Conservation (phyloP, 352 stramenopile species). For the Blastocystis sp. region DNA sequence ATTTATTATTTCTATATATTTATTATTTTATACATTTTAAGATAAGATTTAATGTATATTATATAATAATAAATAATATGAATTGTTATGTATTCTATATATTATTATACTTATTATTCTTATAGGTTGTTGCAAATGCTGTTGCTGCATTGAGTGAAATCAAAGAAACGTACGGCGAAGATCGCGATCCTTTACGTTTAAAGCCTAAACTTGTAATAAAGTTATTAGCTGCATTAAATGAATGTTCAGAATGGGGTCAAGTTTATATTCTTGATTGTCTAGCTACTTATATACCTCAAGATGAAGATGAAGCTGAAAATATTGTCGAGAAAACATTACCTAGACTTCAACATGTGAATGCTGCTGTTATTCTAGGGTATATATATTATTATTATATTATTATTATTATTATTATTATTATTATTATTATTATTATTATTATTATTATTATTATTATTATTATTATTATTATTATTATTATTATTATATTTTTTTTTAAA, state of each 20-base stretch:
- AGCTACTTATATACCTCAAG: conserved; percentile 67
- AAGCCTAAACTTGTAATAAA: conserved; percentile 58
- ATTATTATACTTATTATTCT: conserved; percentile 80
- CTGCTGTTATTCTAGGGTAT: conserved; percentile 76
- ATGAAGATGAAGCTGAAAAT: conserved; percentile 79
- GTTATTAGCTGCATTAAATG: conserved; percentile 83
- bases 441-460: too few species aligned
- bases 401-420: too few species aligned
- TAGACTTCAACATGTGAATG: conserved; percentile 88
- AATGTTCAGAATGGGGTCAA: conserved; percentile 98
- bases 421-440: too few species aligned
- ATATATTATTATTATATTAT: not conserved
- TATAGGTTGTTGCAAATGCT: conserved; percentile 81
- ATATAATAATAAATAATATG: too few species aligned
- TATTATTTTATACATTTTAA: too few species aligned
- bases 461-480: too few species aligned
- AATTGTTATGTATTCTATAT: too few species aligned
- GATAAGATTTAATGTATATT: too few species aligned
- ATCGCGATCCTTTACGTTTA: conserved; percentile 76
- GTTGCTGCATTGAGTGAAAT: conserved; percentile 89
- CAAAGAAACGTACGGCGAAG: conserved; percentile 72
- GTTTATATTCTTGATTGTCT: conserved; percentile 92
- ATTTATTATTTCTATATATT: too few species aligned
- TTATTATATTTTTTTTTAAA: too few species aligned
- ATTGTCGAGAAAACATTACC: conserved; percentile 95